Evolutionary conservation across 805 yeast genomes (phyloP), one percentile per base, ranked within the genome.

Genomic region (Saturnispora diversa): DNA sequence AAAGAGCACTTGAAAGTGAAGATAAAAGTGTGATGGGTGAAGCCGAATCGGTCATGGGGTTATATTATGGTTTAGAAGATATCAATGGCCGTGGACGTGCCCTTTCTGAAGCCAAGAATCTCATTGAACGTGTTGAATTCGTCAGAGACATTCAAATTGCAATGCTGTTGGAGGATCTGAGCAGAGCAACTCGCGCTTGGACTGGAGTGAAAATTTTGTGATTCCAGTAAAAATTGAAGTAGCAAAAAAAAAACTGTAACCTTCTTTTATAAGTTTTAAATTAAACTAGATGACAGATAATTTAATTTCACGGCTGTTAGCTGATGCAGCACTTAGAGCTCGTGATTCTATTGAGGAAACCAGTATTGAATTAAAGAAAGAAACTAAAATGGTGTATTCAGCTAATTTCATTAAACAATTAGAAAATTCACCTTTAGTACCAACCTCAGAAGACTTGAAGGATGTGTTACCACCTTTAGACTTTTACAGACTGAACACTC

Each of bases 401-500:
- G 13, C 24, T 12, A 30, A 34, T 3, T 38, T 45, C 13, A 31
- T 43, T 8, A n/a, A 21, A 8, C 11, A 16, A n/a, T n/a, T 45
- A 6, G 39, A 37, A 25, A 1, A 17, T 2, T 45, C 49, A n/a
- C 49, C 49, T 2, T 31, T 45, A 17, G 43, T 45, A 5, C 38
- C 41, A 6, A 22, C 36, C 4, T 8, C 4, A 5, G 31, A 28
- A 6, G 40, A 48, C 27, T 59, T 74, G 46, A 17, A 8, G 5
- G 27, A 33, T 9, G 44, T 52, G 19, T 60, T 75, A 39, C 80
- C 80, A 3, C 70, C 63, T 27, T 59, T 55, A 39, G 59, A 65
- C 13, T 76, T 75, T 49, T 76, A 77, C 72, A 64, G 72, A 44
- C 51, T 65, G 39, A 62, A 60, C 46, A 37, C 25, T 4, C 16